phyloP scores from a whole-genome alignment of 352 stramenopile genomes.

The Peronospora destructor region DNA sequence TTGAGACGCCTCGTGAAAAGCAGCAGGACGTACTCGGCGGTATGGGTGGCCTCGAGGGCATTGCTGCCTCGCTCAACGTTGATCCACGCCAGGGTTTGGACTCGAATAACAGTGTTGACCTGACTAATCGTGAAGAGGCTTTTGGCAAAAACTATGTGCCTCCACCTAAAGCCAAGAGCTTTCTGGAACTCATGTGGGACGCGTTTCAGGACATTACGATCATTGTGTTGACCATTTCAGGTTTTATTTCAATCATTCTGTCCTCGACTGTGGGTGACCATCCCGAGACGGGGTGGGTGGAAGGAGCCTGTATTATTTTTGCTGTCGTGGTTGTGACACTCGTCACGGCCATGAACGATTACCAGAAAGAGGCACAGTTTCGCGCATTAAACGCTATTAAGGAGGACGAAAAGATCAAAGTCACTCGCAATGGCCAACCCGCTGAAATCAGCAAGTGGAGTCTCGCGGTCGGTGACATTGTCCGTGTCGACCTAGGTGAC shows the following conservation, averaged over 20 bases:
- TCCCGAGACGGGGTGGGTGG: conserved; percentile 68
- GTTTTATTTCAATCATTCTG: conserved; percentile 74
- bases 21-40: conserved; percentile 30
- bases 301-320: conserved; percentile 86
- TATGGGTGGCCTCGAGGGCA: conserved; percentile 44
- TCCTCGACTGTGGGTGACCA: conserved; percentile 47
- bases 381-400: conserved; percentile 70
- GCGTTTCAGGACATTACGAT: conserved; percentile 88
- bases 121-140: conserved; percentile 32
- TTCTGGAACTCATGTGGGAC: conserved; percentile 84
- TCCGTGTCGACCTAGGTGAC: conserved; percentile 79
- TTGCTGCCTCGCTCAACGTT: conserved; percentile 41
- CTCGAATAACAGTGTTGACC: conserved; percentile 30
- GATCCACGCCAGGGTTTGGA: conserved; percentile 45
- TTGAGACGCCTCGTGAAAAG: conserved; percentile 59
- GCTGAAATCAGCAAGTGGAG: conserved; percentile 63
- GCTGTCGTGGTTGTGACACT: conserved; percentile 83
- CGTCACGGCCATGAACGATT: conserved; percentile 86
- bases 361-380: conserved; percentile 89
- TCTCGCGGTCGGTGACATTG: conserved; percentile 87
- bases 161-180: conserved; percentile 43
- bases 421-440: conserved; percentile 51
- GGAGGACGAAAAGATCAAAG: conserved; percentile 75
- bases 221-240: conserved; percentile 83
- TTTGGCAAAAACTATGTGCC: conserved; percentile 65